Evolutionary conservation across 805 yeast species (phyloP), one percentile per base, ranked within the genome.

Genomic region (Yamadazyma kitorensis): DNA sequence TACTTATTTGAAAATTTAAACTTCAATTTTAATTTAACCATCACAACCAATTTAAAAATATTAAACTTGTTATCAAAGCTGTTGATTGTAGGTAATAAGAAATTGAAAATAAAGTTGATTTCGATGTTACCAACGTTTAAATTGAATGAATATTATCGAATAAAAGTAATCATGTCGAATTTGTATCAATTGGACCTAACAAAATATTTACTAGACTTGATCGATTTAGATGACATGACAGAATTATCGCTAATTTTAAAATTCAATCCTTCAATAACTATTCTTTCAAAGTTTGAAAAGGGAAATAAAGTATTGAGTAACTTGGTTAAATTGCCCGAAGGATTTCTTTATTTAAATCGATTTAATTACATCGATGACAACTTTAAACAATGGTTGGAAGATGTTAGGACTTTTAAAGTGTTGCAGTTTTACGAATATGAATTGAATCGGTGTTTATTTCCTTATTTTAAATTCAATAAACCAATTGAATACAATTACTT

Each of bases 331-430:
- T 74, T 82, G 0, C 61, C 86, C 0, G 51, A 60, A 7, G 98
- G 98, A 0, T 86, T 85, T 55, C 68, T 68, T 24, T 82, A 80
- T 44, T 59, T 86, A 31, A 67, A 71, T 24, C 75, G 70, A 11
- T 60, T 73, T 24, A 78, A 82, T 30, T 80, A 77, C 48, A 71
- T 86, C 15, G 78, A 76, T 34, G 60, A 56, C 9, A 89, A 86
- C 48, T 74, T 88, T 68, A 74, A 70, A 24, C 61, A 70, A 11
- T 87, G 96, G 95, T 59, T 76, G 2, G 67, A 65, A 10, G 52
- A 59, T 2, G 20, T 32, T 24, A 67, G 68, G 18, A 68, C 71
- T 33, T 59, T 63, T 29, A 57, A 61, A 7, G 78, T 77, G 53
- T 78, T 74, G 8, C 46, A 49, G 18, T 68, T 62, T 22, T 64